These are phyloP conservation scores for Cordyceps militaris DNA, from an alignment of 2,329 filamentous ascomycete genomes.

Conservation along the genomic window DNA sequence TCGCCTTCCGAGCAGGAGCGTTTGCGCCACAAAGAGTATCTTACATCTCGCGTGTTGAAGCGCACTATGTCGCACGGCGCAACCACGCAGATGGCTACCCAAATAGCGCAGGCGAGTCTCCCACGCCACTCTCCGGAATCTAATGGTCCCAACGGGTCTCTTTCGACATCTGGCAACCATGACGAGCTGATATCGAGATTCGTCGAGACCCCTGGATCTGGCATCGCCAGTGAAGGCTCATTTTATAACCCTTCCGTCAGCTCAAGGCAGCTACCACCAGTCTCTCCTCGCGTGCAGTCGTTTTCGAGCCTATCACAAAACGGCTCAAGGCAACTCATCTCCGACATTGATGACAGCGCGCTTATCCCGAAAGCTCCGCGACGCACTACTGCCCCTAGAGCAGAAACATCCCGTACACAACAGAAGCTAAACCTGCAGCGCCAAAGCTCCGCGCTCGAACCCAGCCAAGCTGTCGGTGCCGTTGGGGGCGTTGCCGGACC, in stretches of 20 bases:
- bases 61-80: slow-evolving; percentile 55
- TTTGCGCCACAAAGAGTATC: slow-evolving; percentile 53
- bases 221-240: slow-evolving; percentile 43
- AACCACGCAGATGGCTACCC: slow-evolving; percentile 58
- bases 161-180: slow-evolving; percentile 27
- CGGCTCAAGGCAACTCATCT: slow-evolving; percentile 19
- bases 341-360: slow-evolving; percentile 33
- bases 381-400: slow-evolving; percentile 34
- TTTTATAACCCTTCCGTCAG: slow-evolving; percentile 37
- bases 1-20: slow-evolving; percentile 34
- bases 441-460: slow-evolving; percentile 65
- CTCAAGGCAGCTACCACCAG: slow-evolving; percentile 26
- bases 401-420: slow-evolving; percentile 60
- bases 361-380: slow-evolving; percentile 38
- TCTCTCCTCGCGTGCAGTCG: slow-evolving; percentile 35
- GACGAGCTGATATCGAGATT: slow-evolving; percentile 54
- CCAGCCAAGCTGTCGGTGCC: slow-evolving; percentile 38
- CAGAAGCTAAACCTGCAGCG: slow-evolving; percentile 70
- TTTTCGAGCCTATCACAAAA: slow-evolving; percentile 28
- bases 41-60: slow-evolving; percentile 61
- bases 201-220: slow-evolving; percentile 44
- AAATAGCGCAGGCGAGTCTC: slow-evolving; percentile 37
- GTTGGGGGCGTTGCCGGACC: slow-evolving; percentile 36
- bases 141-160: slow-evolving; percentile 20
- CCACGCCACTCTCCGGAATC: slow-evolving; percentile 30